Percentiles rank a stretch among this genome's conserved stretches.
phyloP scores from a whole-genome alignment of 176 grass and related monocot genomes.

The Canna indica region DNA sequence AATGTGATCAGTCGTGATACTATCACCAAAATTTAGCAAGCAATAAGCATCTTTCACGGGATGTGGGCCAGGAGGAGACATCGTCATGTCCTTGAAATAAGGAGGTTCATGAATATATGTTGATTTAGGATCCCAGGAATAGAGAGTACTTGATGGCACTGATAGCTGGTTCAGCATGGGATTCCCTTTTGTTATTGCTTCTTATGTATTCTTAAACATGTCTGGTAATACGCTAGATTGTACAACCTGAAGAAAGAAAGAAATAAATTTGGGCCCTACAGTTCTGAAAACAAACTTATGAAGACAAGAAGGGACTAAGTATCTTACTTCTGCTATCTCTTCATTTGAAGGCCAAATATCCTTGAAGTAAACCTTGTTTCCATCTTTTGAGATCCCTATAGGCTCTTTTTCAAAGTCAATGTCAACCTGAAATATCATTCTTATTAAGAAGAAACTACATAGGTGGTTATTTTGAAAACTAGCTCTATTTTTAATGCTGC shows the following conservation, averaged over 20 bases:
- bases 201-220: constrained; percentile 87
- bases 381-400: constrained; percentile 70
- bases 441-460: constrained; percentile 1
- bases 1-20: constrained; percentile 93
- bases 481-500: too few relatives aligned
- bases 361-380: constrained; percentile 78
- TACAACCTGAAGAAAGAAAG: constrained; percentile 56
- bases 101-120: constrained; percentile 96
- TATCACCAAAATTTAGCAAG: constrained; percentile 88
- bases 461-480: too few relatives aligned
- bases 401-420: constrained; percentile 96
- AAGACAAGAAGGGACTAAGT: constrained; percentile 16
- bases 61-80: constrained; percentile 78
- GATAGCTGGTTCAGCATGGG: constrained; percentile 86
- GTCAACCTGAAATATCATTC: too few relatives aligned
- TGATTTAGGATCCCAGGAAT: constrained; percentile 74
- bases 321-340: constrained; percentile 63
- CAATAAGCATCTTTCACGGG: constrained; percentile 87
- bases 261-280: constrained; percentile 7
- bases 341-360: constrained; percentile 82
- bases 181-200: constrained; percentile 88
- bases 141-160: constrained; percentile 64
- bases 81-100: constrained; percentile 95
- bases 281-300: not conserved
- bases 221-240: constrained; percentile 86